Conservation (phyloP, 2,329 filamentous ascomycete species). For the Penicillium sp. region DNA sequence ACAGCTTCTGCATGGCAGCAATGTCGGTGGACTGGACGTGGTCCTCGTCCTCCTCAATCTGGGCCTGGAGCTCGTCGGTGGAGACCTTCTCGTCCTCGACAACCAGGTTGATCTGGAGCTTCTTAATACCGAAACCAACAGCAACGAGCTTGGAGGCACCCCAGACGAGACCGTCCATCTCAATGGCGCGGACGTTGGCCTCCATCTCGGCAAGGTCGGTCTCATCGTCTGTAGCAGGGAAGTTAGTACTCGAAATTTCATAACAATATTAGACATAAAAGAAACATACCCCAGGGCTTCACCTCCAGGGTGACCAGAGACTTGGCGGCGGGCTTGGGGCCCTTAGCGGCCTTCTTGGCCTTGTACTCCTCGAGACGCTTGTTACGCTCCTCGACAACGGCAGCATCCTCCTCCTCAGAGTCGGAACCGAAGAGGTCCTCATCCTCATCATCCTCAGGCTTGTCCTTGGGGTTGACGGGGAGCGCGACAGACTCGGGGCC, state of each 20-base stretch:
- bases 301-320: constrained; percentile 94
- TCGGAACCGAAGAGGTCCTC: constrained; percentile 93
- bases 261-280: background rate
- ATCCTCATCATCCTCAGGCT: constrained; percentile 75
- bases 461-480: constrained; percentile 82
- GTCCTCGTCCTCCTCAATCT: constrained; percentile 87
- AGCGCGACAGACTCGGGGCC: constrained; percentile 79
- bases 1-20: constrained; percentile 89
- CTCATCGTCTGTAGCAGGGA: constrained; percentile 69
- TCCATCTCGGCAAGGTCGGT: constrained; percentile 86
- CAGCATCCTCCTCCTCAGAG: constrained; percentile 90
- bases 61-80: constrained; percentile 78
- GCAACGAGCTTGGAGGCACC: constrained; percentile 85
- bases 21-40: constrained; percentile 94
- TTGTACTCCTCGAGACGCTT: constrained; percentile 90
- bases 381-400: constrained; percentile 80
- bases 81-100: constrained; percentile 97
- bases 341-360: constrained; percentile 93
- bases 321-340: constrained; percentile 84
- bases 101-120: constrained; percentile 98
- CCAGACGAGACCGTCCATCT: constrained; percentile 95
- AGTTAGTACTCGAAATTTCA: constrained; percentile 17
- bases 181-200: constrained; percentile 74
- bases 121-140: constrained; percentile 97
- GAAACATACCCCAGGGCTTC: constrained; percentile 92